Evolutionary conservation across 768 basidiomycete species (phyloP), one percentile per base, ranked within the genome.

Genomic region (Suillus occidentalis): DNA sequence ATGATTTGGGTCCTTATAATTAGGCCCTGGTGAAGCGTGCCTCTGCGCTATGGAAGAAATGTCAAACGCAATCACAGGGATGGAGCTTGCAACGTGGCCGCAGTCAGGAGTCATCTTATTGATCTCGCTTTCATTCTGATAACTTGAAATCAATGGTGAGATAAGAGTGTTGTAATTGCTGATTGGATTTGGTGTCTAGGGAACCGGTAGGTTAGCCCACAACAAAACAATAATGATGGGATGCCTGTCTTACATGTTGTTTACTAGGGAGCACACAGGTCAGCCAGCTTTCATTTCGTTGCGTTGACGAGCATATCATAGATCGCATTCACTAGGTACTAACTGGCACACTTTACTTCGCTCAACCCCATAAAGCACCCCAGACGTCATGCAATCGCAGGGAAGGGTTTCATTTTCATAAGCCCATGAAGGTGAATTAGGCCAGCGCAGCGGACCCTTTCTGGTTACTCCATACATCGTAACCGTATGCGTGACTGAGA

Each of bases 361-460:
- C 18, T 34, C 31, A 55, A 55, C 31, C 31, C 53, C 10, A 55
- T 34, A 34, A 36, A 3, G 34, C 20, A 55, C 31, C 13, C 53
- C 31, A 31, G 52, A 53, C 52, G 31, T 20, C 52, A 53, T 34
- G 53, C 12, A 34, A 55, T 36, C 10, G 31, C 20, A 55, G 3
- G 53, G 10, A 55, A 55, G 31, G 53, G 53, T 55, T 55, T 55
- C 53, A n/a, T 55, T 55, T 55, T n/a, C 53, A 55, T 55, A 55
- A 55, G 12, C 53, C 20, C 20, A 9, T 55, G 6, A 36, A 55
- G 18, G 9, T 10, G 28, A 10, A 18, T 28, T 52, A 16, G 31
- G 31, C 34, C 20, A 12, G 18, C 53, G 20, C 31, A 34, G 53
- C 12, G 22, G n/a, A 56, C 36, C 34, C 34, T 37, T 37, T 37